Base-by-base conservation (phyloP, 2,329 filamentous ascomycete genomes). In the Escovopsis sp. region DNA sequence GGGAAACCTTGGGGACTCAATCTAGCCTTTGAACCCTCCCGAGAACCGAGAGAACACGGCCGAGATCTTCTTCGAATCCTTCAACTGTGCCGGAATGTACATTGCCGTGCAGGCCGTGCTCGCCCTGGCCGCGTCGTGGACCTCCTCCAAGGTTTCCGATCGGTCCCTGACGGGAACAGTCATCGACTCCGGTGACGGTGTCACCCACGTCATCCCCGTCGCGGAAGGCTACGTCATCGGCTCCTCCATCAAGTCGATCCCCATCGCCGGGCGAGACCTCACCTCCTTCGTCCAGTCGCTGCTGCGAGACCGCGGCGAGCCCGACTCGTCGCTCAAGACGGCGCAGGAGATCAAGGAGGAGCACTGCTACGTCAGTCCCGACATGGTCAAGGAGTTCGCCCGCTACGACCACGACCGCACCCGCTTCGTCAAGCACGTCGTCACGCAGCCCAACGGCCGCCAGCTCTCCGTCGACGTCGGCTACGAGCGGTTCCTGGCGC, bases 21-120 rank as follows among this genome's bases (percentile, higher is more conserved):
- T n/a, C n/a, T n/a, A 94, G 83, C 90, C 90, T 44, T 71, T 98
- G 54, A 98, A 98, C 60, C 90, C 90, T 26, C 90, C 90, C 19
- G 90, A 98, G 65, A 96, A 98, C 62, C 86, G 90, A 54, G 90
- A 98, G 62, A 94, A 94, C 58, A 96, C 90, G 18, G 90, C 90
- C 58, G 90, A 98, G 59, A 98, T 98, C 62, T 94, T 98, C 76
- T 98, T 98, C 65, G 90, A 98, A 57, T 96, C 90, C 4, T 98
- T 98, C 70, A 98, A 98, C 65, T 96, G 90, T 59, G 88, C 90
- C 39, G 90, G 90, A 62, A 78, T 98, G 45, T 98, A 98, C 62
- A 98, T 98, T 56, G 90, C 90, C 32, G 90, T 98, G 12, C 90
- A 98, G 63, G 90, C 90, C 23, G 90, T 98, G 16, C 78, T 98